These are phyloP conservation scores for Myriosclerotinia scirpicola DNA, from an alignment of 2,329 filamentous ascomycete genomes.

Conservation along the genomic window DNA sequence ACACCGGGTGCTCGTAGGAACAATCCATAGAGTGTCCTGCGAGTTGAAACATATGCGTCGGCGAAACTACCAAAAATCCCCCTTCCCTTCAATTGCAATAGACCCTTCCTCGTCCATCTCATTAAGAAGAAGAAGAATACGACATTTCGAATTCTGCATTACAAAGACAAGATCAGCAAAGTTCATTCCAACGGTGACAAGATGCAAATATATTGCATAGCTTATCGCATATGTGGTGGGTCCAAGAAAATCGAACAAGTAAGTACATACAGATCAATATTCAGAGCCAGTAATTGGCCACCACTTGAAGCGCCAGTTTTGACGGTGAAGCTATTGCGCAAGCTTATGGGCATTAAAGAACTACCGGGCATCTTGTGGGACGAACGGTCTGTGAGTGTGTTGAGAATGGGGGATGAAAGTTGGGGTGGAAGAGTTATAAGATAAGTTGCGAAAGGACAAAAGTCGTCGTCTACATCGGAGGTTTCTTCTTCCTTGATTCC, in stretches of 20 bases:
- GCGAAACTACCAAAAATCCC: conserved; percentile 77
- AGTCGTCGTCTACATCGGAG: conserved; percentile 16
- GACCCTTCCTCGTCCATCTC: conserved; percentile 75
- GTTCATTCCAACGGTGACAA: not conserved
- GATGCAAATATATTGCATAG: conserved; percentile 17
- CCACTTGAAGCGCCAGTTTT: conserved; percentile 54
- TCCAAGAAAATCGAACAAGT: conserved; percentile 13
- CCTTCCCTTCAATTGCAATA: conserved; percentile 85
- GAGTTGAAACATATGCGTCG: conserved; percentile 70
- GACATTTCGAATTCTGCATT: conserved; percentile 74
- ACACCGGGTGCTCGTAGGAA: conserved; percentile 88
- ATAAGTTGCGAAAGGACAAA: conserved; percentile 4
- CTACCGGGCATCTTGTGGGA: conserved; percentile 58
- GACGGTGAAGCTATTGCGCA: conserved; percentile 65
- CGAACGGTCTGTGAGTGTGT: conserved; percentile 7
- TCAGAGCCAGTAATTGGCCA: conserved; percentile 59
- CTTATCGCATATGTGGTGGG: conserved; percentile 13
- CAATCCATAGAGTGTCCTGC: conserved; percentile 75
- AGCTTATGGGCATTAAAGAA: conserved; percentile 68
- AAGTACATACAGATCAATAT: conserved; percentile 64
- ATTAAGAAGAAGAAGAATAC: conserved; percentile 87
- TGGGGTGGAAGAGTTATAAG: not conserved
- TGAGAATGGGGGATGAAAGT: conserved; percentile 11
- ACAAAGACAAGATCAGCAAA: not conserved
- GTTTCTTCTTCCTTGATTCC: conserved; percentile 20